phyloP scores from a whole-genome alignment of 1,284 basidiomycete species.

The Taiwanofungus camphoratus region DNA sequence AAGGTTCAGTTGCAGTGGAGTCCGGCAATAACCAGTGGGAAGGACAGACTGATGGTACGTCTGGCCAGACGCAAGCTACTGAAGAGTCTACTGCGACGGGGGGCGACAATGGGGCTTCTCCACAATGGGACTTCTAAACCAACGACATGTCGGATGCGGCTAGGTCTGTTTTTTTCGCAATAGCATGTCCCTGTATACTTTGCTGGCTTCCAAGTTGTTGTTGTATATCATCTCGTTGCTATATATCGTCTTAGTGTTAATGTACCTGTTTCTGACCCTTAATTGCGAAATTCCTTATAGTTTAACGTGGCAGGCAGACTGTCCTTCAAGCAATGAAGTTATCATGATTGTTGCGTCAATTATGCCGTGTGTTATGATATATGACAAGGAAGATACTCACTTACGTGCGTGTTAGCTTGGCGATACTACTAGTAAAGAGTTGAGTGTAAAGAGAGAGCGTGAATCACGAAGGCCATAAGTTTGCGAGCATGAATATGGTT shows the following conservation, averaged over 20 bases:
- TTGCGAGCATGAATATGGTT: too few species aligned
- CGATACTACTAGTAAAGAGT: too few species aligned
- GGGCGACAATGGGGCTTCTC: too few species aligned
- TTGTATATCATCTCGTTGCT: neutral
- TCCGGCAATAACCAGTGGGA: too few species aligned
- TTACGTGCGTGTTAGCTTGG: too few species aligned
- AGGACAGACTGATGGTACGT: neutral
- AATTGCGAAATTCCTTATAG: neutral
- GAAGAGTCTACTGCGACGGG: neutral
- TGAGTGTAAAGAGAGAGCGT: too few species aligned
- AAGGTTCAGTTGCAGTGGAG: too few species aligned
- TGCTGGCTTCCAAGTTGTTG: neutral
- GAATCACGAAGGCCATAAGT: too few species aligned
- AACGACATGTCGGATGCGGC: neutral
- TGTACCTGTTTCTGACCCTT: neutral
- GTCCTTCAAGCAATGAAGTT: neutral
- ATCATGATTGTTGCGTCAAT: too few species aligned
- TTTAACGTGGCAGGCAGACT: neutral
- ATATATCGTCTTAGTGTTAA: neutral
- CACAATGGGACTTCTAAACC: too few species aligned
- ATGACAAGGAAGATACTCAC: too few species aligned
- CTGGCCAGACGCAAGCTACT: neutral
- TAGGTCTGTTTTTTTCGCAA: neutral
- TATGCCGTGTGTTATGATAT: too few species aligned
- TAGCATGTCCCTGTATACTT: conserved; percentile 1